Evolutionary conservation across 768 basidiomycete genomes (phyloP).

Genomic region (Podaxis pistillaris): DNA sequence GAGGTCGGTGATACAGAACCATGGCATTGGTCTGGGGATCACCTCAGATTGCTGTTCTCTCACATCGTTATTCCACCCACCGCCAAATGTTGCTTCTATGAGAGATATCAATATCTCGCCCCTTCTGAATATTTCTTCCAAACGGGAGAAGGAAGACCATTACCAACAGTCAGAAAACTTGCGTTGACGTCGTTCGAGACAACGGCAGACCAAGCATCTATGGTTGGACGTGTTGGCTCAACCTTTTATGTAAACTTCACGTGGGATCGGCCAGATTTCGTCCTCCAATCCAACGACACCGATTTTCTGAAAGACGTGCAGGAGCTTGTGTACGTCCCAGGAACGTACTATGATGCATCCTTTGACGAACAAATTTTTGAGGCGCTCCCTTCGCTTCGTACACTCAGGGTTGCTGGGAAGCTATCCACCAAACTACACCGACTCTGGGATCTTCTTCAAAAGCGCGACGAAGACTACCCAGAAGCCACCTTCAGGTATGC

Average conservation of each 20-base stretch:
- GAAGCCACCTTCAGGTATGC: not conserved
- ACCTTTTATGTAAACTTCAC: not conserved
- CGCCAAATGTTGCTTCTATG: not conserved
- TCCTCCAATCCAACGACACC: not conserved
- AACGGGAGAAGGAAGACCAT: not conserved
- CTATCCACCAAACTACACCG: not conserved
- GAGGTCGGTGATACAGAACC: not conserved
- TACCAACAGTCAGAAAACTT: not conserved
- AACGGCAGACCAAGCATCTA: not conserved
- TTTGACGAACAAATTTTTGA: not conserved
- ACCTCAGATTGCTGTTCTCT: not conserved
- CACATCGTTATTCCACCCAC: not conserved
- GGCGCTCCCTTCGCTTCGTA: not conserved
- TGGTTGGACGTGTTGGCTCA: not conserved
- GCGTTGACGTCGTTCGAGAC: not conserved
- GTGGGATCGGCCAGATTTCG: not conserved
- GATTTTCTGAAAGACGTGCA: not conserved
- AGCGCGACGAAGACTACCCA: not conserved
- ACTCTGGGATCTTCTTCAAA: not conserved
- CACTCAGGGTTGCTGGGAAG: not conserved
- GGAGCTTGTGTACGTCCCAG: not conserved
- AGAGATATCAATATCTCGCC: not conserved
- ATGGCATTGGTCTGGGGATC: not conserved
- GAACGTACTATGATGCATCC: not conserved
- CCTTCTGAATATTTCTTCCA: not conserved